Evolutionary conservation across 169 alveolate species (phyloP), one percentile per base, ranked within the genome.

Genomic region (Plasmodium ovale): DNA sequence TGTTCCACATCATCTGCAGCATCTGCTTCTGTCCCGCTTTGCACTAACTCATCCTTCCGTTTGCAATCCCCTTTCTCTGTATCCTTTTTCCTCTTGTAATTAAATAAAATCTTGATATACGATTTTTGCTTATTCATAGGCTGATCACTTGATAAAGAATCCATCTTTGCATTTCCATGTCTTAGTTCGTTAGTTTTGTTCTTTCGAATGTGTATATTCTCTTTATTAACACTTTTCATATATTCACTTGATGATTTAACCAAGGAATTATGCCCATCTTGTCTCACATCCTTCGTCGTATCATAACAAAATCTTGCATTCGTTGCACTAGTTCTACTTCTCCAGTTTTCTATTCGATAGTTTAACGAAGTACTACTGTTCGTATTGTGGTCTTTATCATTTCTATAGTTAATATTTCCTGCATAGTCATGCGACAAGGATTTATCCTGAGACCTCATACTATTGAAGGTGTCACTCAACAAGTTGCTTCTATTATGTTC

Each of bases 31-130:
- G 49, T 70, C 16, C 29, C 33, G 16, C 21, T 49, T 25, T 49
- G 10, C 10, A 21, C 1, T 23, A 23, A 29, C 42, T 37, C 25
- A 44, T 21, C 59, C 10, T 53, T n/a, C 7, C 0, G 58, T 19
- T 16, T 33, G 4, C 12, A 23, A 1, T 53, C 29, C 14, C 42
- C 12, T 0, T 27, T 16, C 19, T 31, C 35, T 2, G 58, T 23
- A n/a, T 10, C 9, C 21, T 68, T 53, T 44, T 21, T 47, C 23
- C 44, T 60, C 37, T 29, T 77, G 37, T 77, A 54, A 77, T 77
- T 77, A 39, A 77, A 54, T 53, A 77, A 67, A 62, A 31, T 31
- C n/a, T 62, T 47, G 21, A 77, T 59, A 33, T 77, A 77, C 12
- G 88, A 60, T 3, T 21, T 60, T 37, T 60, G 67, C 21, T 77